Evolutionary conservation across 164 flowering plant species (phyloP), one percentile per base, ranked within the genome.

Genomic region (Dillenia turbinata): DNA sequence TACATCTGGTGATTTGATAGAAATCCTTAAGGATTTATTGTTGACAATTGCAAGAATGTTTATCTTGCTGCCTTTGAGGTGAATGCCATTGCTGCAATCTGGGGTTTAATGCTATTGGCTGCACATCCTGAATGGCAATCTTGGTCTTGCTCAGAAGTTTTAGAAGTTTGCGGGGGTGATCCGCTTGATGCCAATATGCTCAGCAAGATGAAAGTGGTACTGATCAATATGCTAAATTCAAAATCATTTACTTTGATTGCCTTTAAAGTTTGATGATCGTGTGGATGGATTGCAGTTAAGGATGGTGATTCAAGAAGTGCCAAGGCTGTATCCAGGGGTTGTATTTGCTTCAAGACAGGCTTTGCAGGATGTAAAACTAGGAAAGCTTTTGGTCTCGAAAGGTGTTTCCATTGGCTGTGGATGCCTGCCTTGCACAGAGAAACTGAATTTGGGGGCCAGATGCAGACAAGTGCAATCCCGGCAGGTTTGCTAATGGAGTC

Each of bases 11-110:
- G 78, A 85, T 66, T 76, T 85, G 9, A 50, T 85, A 13, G 83
- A 85, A 51, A 62, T 70, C 68, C 61, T 85, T 15, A 75, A 71
- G 24, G 82, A 58, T 81, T 85, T 70, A 73, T 82, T 9, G 73
- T 81, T 3, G 86, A 82, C 56, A 85, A 82, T 17, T 85, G 85
- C 78, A 85, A 82, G 71, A 81, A 59, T 54, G 73, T 85, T 12
- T 85, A 77, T 75, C 73, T 85, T 61, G 89, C 86, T 49, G 86
- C 83, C 54, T 76, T 77, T 54, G 86, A 85, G 63, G 77, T 84
- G 0, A 78, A 78, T 9, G 79, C 83, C 0, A 69, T 62, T n/a
- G 56, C 90, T 2, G 78, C 78, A 7, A 52, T 84, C 15, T 83
- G 87, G 87, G 12, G 75, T 54, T 66, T 85, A 58, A 61, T 85